Percentiles rank a stretch among this genome's conserved stretches.
phyloP scores from a whole-genome alignment of 495 filamentous ascomycete species.

The Astrocystis sublimbata region DNA sequence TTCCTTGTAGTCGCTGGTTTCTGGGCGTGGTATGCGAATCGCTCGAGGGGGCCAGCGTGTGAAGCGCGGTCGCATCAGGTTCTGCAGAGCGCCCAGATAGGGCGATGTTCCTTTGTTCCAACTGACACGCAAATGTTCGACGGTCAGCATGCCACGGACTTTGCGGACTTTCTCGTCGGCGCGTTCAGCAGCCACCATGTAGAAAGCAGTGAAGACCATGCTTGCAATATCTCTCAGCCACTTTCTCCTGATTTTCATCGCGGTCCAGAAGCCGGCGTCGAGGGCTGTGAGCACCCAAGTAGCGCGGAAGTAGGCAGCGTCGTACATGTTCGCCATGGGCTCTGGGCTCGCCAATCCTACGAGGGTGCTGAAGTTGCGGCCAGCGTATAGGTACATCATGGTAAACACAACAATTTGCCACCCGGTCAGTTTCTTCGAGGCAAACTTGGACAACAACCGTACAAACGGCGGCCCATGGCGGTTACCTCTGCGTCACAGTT shows the following conservation, averaged over 20 bases:
- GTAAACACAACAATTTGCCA: conserved; percentile 91
- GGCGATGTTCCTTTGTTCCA: conserved; percentile 94
- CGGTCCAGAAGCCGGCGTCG: conserved; percentile 97
- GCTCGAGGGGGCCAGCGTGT: conserved; percentile 77
- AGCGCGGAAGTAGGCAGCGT: conserved; percentile 90
- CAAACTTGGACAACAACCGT: conserved; percentile 67
- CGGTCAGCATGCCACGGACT: conserved; percentile 78
- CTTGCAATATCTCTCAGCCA: conserved; percentile 81
- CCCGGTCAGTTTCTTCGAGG: conserved; percentile 66
- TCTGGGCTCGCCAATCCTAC: conserved; percentile 90
- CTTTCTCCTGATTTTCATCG: conserved; percentile 84
- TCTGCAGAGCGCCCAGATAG: conserved; percentile 70
- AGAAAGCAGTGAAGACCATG: conserved; percentile 82
- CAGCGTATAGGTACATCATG: conserved; percentile 86
- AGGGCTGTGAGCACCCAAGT: conserved; percentile 95
- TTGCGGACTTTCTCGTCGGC: conserved; percentile 98
- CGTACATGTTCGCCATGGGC: conserved; percentile 92
- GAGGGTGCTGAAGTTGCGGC: conserved; percentile 90
- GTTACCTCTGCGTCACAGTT: conserved; percentile 62
- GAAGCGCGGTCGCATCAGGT: conserved; percentile 71
- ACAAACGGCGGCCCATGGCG: conserved; percentile 82
- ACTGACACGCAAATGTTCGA: conserved; percentile 88
- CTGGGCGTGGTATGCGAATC: conserved; percentile 79
- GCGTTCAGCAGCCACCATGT: conserved; percentile 87
- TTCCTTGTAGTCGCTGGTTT: conserved; percentile 74